Percentiles rank a stretch among this genome's conserved stretches.
Evolutionary conservation across 306 rosid species (phyloP).

Genomic region (Gastrolobium villosum): DNA sequence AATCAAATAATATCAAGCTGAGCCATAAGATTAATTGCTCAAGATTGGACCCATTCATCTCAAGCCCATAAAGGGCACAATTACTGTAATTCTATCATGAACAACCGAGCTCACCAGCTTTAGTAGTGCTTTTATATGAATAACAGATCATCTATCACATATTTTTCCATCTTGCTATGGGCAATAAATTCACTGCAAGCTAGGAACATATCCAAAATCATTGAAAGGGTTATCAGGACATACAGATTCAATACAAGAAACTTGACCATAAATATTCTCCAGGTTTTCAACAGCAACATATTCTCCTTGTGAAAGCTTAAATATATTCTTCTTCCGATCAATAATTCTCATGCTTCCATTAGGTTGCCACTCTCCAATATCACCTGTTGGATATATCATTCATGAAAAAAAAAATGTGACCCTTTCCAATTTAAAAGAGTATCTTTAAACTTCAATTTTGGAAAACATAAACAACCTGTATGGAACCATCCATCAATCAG

Average conservation of each 20-base stretch:
- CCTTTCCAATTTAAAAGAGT: conserved; percentile 23
- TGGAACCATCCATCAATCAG: conserved; percentile 93
- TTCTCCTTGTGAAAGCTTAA: conserved; percentile 99
- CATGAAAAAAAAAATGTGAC: conserved; percentile 31
- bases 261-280: conserved; percentile 83
- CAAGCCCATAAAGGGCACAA: conserved; percentile 17
- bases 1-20: neutral
- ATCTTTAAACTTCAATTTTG: conserved; percentile 29
- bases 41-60: conserved; percentile 9
- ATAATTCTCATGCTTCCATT: conserved; percentile 97
- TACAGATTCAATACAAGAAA: conserved; percentile 81
- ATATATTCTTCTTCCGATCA: conserved; percentile 97
- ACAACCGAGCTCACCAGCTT: neutral
- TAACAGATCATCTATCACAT: conserved; percentile 17
- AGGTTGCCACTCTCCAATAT: conserved; percentile 94
- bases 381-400: conserved; percentile 71
- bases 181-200: conserved; percentile 20
- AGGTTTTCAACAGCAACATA: conserved; percentile 98
- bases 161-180: conserved; percentile 23
- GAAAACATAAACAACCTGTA: conserved; percentile 71
- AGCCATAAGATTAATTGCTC: conserved; percentile 11
- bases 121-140: neutral
- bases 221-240: conserved; percentile 46
- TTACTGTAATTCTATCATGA: conserved; percentile 19
- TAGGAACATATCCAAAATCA: conserved; percentile 23